Conservation (phyloP, 140 eudicot genomes). For the Eryngium alpinum region DNA sequence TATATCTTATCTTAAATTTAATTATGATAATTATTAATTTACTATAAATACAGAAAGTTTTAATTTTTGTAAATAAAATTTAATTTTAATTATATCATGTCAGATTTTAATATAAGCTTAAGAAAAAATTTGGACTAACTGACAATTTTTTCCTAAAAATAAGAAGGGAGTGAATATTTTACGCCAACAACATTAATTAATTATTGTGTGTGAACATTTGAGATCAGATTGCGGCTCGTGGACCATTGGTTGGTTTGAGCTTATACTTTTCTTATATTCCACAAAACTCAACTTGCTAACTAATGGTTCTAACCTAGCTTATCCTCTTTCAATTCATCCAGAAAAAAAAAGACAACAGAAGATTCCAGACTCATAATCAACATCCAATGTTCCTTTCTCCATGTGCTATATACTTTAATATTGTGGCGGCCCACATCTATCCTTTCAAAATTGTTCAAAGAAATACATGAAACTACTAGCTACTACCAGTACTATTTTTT, state of each 20-base stretch:
- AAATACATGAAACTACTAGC: background rate
- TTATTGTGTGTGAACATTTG: background rate
- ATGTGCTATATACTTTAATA: slow-evolving; percentile 34
- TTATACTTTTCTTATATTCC: no score
- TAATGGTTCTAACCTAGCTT: background rate
- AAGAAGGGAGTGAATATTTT: background rate
- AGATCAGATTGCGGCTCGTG: background rate
- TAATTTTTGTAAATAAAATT: no score
- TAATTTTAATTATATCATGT: no score
- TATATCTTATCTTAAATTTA: no score
- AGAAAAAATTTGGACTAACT: no score
- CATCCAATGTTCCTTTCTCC: slow-evolving; percentile 8
- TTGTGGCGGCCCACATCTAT: slow-evolving; percentile 10
- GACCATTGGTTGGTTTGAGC: no score
- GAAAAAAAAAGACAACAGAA: background rate
- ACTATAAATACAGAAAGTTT: no score
- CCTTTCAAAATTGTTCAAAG: slow-evolving; percentile 12
- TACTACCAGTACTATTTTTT: background rate
- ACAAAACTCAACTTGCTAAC: background rate
- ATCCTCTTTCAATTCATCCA: background rate
- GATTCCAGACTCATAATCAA: background rate
- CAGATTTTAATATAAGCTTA: no score
- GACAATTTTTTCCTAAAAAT: no score
- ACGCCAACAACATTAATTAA: background rate
- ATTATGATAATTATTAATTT: no score